These are phyloP conservation scores for Cordyceps cicadae DNA, from an alignment of 2,329 filamentous ascomycete genomes.

Conservation along the genomic window DNA sequence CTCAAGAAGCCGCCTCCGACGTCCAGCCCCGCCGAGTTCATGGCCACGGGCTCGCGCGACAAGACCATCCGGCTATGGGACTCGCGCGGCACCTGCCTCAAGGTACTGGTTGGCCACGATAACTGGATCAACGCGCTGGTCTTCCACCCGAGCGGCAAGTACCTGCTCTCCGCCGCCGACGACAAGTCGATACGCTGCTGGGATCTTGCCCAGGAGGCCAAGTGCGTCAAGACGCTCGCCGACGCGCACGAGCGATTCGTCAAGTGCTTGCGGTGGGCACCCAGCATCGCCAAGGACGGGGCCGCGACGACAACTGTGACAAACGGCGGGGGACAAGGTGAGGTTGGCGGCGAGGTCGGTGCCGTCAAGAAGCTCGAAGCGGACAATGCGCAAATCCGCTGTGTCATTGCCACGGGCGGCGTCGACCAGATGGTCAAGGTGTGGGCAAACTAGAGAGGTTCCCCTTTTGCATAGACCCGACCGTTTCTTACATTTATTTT, in stretches of 20 bases:
- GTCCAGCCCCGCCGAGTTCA: slow-evolving; percentile 72
- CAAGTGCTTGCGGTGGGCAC: slow-evolving; percentile 81
- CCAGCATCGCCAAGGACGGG: slow-evolving; percentile 58
- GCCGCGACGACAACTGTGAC: slow-evolving; percentile 19
- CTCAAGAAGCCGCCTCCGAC: slow-evolving; percentile 72
- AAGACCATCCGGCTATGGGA: slow-evolving; percentile 91
- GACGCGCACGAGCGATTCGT: slow-evolving; percentile 80
- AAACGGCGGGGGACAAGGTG: slow-evolving; percentile 15
- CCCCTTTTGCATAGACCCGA: neutral
- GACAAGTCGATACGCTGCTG: slow-evolving; percentile 91
- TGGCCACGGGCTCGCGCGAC: slow-evolving; percentile 82
- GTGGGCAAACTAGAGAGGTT: slow-evolving; percentile 49
- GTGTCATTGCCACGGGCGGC: slow-evolving; percentile 76
- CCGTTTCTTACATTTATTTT: neutral
- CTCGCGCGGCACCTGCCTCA: slow-evolving; percentile 72
- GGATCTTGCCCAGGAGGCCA: slow-evolving; percentile 85
- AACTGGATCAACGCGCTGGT: slow-evolving; percentile 85
- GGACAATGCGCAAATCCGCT: slow-evolving; percentile 59
- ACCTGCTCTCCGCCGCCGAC: slow-evolving; percentile 75
- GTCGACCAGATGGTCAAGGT: slow-evolving; percentile 73
- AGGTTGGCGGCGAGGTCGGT: slow-evolving; percentile 27
- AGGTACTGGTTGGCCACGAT: slow-evolving; percentile 78
- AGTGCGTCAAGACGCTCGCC: slow-evolving; percentile 73
- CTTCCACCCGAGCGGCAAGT: slow-evolving; percentile 89
- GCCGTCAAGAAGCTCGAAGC: slow-evolving; percentile 40